phyloP scores from a whole-genome alignment of 495 filamentous ascomycete species.

The Achaetomiella virescens region DNA sequence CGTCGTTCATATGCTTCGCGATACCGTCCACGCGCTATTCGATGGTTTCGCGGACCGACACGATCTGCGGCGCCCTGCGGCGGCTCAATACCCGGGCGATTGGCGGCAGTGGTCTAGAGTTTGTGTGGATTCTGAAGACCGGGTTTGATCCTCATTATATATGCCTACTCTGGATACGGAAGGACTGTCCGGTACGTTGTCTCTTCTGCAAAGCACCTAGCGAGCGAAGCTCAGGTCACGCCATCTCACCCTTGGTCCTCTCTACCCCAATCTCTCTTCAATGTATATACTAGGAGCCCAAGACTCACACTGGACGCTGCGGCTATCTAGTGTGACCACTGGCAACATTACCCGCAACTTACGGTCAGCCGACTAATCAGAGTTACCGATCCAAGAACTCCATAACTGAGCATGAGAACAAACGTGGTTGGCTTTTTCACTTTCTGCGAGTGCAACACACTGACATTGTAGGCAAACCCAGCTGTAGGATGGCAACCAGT shows the following conservation, averaged over 20 bases:
- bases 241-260: neutral
- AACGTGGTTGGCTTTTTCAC: too few relatives aligned
- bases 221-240: neutral
- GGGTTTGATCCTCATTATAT: neutral
- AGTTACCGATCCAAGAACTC: neutral
- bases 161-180: neutral
- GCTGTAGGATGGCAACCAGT: too few relatives aligned
- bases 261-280: neutral
- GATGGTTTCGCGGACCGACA: neutral
- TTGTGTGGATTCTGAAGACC: neutral
- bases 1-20: too few relatives aligned
- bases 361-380: neutral
- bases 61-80: neutral
- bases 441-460: too few relatives aligned
- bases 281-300: slow-evolving; percentile 2
- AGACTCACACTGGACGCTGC: neutral
- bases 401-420: too few relatives aligned
- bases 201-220: neutral
- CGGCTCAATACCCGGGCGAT: neutral
- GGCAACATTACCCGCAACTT: neutral
- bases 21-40: too few relatives aligned
- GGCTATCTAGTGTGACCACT: neutral
- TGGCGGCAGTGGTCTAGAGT: neutral
- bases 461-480: too few relatives aligned
- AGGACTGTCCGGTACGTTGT: neutral